These are phyloP conservation scores for Coelastrella sp. DNA, from an alignment of 139 green algal genomes.

Conservation along the genomic window DNA sequence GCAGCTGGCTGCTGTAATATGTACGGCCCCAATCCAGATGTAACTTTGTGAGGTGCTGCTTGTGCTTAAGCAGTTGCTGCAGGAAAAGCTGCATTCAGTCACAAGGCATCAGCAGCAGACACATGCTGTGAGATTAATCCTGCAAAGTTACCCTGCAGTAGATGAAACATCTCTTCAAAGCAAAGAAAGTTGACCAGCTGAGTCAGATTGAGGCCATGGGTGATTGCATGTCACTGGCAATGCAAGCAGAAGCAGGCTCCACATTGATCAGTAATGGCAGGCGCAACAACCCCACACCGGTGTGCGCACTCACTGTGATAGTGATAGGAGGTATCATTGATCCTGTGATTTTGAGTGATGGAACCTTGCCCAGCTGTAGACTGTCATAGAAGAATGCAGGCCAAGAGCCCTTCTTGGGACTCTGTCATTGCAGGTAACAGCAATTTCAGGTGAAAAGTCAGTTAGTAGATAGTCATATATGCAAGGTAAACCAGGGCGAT, in stretches of 20 bases:
- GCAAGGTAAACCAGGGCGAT: not conserved
- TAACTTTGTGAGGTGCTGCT: not conserved
- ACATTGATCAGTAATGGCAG: not conserved
- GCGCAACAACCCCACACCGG: not conserved
- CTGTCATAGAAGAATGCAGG: slow-evolving; percentile 33
- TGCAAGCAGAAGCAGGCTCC: not conserved
- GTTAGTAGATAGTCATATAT: not conserved
- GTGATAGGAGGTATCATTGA: slow-evolving; percentile 4
- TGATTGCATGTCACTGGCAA: not conserved
- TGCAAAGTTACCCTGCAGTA: not conserved
- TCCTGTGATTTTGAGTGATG: not conserved
- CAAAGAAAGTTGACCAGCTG: too few relatives aligned
- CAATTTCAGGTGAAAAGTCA: not conserved
- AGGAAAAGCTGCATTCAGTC: slow-evolving; percentile 1
- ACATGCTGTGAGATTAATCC: not conserved
- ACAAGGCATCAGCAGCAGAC: not conserved
- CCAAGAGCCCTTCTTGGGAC: slow-evolving; percentile 26
- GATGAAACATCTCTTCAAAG: too few relatives aligned
- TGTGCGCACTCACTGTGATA: not conserved
- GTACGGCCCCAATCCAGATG: not conserved
- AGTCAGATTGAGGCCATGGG: too few relatives aligned
- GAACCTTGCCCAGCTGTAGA: not conserved
- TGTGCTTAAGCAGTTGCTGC: not conserved
- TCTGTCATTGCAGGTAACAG: not conserved
- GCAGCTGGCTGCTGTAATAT: not conserved